Conservation (phyloP, 352 stramenopile species). For the Globisporangium carolinianum region DNA sequence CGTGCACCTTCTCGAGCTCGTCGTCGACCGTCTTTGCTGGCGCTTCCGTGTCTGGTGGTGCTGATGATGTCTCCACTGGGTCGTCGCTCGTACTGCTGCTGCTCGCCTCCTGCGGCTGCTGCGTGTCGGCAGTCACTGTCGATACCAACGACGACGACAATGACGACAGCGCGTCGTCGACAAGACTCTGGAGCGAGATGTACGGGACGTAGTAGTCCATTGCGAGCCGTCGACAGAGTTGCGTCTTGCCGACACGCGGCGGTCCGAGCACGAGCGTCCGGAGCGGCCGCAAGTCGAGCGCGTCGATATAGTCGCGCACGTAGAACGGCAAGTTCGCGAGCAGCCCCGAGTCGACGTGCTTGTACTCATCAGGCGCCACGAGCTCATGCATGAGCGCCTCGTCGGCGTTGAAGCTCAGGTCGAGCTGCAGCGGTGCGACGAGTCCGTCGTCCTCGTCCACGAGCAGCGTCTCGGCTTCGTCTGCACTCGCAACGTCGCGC, state of each 20-base stretch:
- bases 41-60: neutral
- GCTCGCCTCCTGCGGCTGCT: neutral
- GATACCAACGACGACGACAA: neutral
- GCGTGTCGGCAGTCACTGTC: neutral
- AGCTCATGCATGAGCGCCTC: conserved; percentile 40
- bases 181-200: conserved; percentile 37
- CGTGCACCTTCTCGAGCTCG: conserved; percentile 34
- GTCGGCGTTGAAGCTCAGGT: conserved; percentile 66
- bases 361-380: conserved; percentile 59
- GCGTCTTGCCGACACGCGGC: conserved; percentile 62
- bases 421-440: conserved; percentile 55
- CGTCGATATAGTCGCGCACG: conserved; percentile 63
- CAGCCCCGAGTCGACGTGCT: conserved; percentile 49
- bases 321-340: conserved; percentile 58
- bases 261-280: conserved; percentile 61
- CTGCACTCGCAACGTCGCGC: conserved; percentile 26
- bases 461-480: conserved; percentile 50
- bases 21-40: conserved; percentile 6
- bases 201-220: conserved; percentile 70
- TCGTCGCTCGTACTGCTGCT: neutral
- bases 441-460: conserved; percentile 52
- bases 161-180: conserved; percentile 33
- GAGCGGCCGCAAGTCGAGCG: conserved; percentile 72
- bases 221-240: conserved; percentile 40
- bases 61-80: conserved; percentile 9